Evolutionary conservation across 768 basidiomycete genomes (phyloP), one percentile per base, ranked within the genome.

Genomic region (Russula sp.): DNA sequence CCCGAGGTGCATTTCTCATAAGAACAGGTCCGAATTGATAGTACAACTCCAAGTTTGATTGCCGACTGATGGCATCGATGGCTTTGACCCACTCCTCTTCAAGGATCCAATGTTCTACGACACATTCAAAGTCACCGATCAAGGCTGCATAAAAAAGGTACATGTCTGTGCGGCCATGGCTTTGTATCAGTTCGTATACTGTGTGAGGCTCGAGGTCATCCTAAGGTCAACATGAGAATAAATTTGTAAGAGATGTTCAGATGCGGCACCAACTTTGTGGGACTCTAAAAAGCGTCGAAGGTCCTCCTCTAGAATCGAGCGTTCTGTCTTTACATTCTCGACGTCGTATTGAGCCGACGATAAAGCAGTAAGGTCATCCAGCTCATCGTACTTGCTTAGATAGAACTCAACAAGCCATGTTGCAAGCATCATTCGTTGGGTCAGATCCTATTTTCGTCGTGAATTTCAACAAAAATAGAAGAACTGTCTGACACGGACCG

Each of bases 371-470:
- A 94, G 80, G 72, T 98, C 97, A 71, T 99, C 97, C 57, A 98
- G 78, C 66, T 96, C 92, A 71, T 97, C 96, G 74, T 92, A 94
- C 78, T 97, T 98, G 75, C 90, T 90, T 18, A 99, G 84, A 72
- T 94, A 98, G 68, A 98, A 93, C 75, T 99, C 97, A 34, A 97
- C 89, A 14, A 99, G 85, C 97, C 97, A 99, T 0, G 94, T 98
- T 20, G 97, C 95, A 22, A 99, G 78, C 87, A 98, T 94, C 89
- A 94, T 94, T 46, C 97, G 83, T 73, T 98, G 95, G 0, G 93
- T 94, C 44, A 90, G 69, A 70, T 97, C 94, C 95, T 98, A 62
- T 52, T 57, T 53, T 36, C 36, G 1, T 32, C 44, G 46, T 32
- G 14, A 61, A 44, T 48, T 54, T 30, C 50, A 49, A 52, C 3